Evolutionary conservation across 2,329 filamentous ascomycete genomes (phyloP).

Genomic region (Aspergillus oerlinghausenensis): DNA sequence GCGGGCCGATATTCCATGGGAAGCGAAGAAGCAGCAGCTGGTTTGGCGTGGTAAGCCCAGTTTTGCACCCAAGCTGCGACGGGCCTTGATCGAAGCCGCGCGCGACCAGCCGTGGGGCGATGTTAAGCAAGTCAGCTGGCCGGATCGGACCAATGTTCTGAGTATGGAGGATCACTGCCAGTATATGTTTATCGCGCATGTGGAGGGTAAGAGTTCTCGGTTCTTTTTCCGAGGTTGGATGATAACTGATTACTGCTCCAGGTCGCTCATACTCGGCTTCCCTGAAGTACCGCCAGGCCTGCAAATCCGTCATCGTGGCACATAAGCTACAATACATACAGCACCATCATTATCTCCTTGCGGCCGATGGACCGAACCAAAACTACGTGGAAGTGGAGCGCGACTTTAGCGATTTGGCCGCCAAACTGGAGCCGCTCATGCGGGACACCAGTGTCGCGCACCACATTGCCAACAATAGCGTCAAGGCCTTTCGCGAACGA

Average conservation of each 20-base stretch:
- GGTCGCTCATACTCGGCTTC: constrained; percentile 46
- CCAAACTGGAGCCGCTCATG: constrained; percentile 36
- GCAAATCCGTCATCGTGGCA: constrained; percentile 44
- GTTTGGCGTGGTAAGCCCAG: constrained; percentile 48
- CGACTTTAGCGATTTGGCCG: constrained; percentile 53
- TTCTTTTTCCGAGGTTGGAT: not conserved
- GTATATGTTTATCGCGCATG: constrained; percentile 51
- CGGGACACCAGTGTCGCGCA: constrained; percentile 35
- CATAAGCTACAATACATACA: constrained; percentile 47
- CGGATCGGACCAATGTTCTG: constrained; percentile 40
- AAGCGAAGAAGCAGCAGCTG: constrained; percentile 39
- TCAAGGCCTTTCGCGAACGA: constrained; percentile 44
- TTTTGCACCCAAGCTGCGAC: constrained; percentile 38
- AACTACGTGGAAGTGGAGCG: constrained; percentile 46
- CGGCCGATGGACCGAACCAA: constrained; percentile 40
- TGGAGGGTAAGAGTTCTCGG: constrained; percentile 40
- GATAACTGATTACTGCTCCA: constrained; percentile 1
- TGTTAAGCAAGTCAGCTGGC: constrained; percentile 41
- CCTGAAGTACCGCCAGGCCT: constrained; percentile 49
- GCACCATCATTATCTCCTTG: constrained; percentile 45
- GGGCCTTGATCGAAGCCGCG: constrained; percentile 37
- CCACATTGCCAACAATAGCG: constrained; percentile 45
- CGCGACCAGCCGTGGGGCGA: constrained; percentile 44
- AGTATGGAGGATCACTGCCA: constrained; percentile 50
- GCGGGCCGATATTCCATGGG: constrained; percentile 26